These are phyloP conservation scores for Hypoxylon perforatum DNA, from an alignment of 495 filamentous ascomycete species.

Conservation along the genomic window DNA sequence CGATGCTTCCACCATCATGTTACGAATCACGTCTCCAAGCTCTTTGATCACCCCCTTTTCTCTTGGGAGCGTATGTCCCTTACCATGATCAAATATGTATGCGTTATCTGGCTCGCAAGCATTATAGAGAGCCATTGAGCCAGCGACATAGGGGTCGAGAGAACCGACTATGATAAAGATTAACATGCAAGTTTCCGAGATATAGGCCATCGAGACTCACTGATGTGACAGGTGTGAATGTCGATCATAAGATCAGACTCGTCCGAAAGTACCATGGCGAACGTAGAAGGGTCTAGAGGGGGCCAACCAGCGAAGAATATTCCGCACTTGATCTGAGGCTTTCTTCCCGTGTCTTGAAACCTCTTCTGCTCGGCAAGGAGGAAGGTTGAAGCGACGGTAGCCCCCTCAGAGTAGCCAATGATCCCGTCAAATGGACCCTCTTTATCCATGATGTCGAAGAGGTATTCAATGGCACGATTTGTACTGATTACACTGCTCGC, in stretches of 20 bases:
- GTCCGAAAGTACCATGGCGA: constrained; percentile 61
- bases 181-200: constrained; percentile 24
- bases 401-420: constrained; percentile 72
- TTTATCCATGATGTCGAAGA: constrained; percentile 61
- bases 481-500: constrained; percentile 55
- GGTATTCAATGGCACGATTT: constrained; percentile 54
- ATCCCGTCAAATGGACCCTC: constrained; percentile 64
- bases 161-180: constrained; percentile 58
- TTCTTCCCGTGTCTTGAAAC: constrained; percentile 56
- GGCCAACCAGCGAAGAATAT: constrained; percentile 70
- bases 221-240: constrained; percentile 68
- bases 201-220: constrained; percentile 44
- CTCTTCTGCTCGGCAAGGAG: constrained; percentile 64
- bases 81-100: constrained; percentile 68
- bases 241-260: constrained; percentile 63
- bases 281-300: constrained; percentile 59
- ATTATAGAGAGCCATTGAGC: constrained; percentile 68
- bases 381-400: constrained; percentile 65
- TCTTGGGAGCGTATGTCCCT: constrained; percentile 66
- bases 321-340: constrained; percentile 64
- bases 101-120: constrained; percentile 67
- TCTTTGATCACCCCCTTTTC: constrained; percentile 62
- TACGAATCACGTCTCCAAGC: constrained; percentile 58
- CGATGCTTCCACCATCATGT: constrained; percentile 47
- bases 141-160: constrained; percentile 66